A percentile compares a stretch with the other conserved stretches of the same genome.
Conservation (phyloP, 2,329 filamentous ascomycete species). For the Monosporascus sp. region DNA sequence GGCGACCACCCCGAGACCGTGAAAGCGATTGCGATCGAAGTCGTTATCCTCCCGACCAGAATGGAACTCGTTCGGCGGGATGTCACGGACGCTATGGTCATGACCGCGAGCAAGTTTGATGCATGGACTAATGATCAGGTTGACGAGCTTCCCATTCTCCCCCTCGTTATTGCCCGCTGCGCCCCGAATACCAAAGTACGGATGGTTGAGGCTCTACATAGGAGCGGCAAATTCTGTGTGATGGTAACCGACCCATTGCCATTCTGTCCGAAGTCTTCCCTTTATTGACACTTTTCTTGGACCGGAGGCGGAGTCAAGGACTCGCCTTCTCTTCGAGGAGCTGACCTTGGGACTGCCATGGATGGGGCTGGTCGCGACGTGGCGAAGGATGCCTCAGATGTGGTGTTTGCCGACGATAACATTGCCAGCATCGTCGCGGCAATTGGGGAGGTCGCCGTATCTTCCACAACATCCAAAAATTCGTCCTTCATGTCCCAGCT, state of each 20-base stretch:
- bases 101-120: slow-evolving; percentile 61
- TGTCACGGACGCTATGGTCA: slow-evolving; percentile 54
- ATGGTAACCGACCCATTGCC: slow-evolving; percentile 41
- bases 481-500: slow-evolving; percentile 63
- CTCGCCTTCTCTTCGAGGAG: slow-evolving; percentile 62
- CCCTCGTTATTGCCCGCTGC: slow-evolving; percentile 64
- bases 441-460: slow-evolving; percentile 65
- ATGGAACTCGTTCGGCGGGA: slow-evolving; percentile 53
- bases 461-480: slow-evolving; percentile 74
- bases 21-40: slow-evolving; percentile 55
- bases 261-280: no score
- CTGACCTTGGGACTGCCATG: slow-evolving; percentile 70
- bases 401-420: slow-evolving; percentile 68
- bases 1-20: slow-evolving; percentile 62
- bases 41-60: slow-evolving; percentile 54
- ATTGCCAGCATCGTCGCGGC: slow-evolving; percentile 68
- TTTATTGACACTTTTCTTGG: slow-evolving; percentile 5
- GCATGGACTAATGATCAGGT: slow-evolving; percentile 58
- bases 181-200: slow-evolving; percentile 66
- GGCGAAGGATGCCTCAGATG: slow-evolving; percentile 59
- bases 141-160: slow-evolving; percentile 58
- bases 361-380: slow-evolving; percentile 55
- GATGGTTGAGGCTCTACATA: slow-evolving; percentile 69
- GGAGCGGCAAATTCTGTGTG: slow-evolving; percentile 59
- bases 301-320: slow-evolving; percentile 74